Conservation (phyloP, 768 basidiomycete genomes). For the Chalciporus pseudorubinellus region DNA sequence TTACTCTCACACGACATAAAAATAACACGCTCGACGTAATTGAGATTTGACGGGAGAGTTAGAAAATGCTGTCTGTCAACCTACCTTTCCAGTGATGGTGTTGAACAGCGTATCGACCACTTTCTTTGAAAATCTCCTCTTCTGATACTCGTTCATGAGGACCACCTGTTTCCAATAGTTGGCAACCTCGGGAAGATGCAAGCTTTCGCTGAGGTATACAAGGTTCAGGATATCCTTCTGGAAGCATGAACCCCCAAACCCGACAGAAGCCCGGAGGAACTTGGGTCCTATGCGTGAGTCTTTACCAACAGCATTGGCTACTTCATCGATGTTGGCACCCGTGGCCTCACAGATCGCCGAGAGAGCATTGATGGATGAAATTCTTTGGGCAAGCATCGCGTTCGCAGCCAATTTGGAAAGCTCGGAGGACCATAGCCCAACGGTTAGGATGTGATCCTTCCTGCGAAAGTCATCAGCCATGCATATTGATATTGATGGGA, state of each 20-base stretch:
- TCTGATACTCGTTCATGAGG: slow-evolving; percentile 98
- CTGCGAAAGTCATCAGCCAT: slow-evolving; percentile 35
- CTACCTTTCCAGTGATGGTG: slow-evolving; percentile 91
- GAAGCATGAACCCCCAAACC: slow-evolving; percentile 99
- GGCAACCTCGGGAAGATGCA: slow-evolving; percentile 95
- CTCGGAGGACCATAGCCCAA: slow-evolving; percentile 98
- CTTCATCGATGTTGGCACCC: slow-evolving; percentile 98
- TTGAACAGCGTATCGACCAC: slow-evolving; percentile 98
- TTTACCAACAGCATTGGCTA: slow-evolving; percentile 89
- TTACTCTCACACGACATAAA: slow-evolving; percentile 7
- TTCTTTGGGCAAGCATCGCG: slow-evolving; percentile 98
- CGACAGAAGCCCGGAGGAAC: slow-evolving; percentile 93
- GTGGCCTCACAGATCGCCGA: slow-evolving; percentile 99
- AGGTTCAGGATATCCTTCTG: slow-evolving; percentile 99
- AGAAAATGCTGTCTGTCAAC: slow-evolving; percentile 10
- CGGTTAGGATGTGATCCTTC: slow-evolving; percentile 77
- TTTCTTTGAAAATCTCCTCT: slow-evolving; percentile 90
- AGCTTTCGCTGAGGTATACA: slow-evolving; percentile 92
- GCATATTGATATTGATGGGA: not conserved
- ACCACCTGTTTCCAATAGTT: slow-evolving; percentile 98
- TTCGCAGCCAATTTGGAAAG: slow-evolving; percentile 98
- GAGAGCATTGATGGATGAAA: slow-evolving; percentile 96
- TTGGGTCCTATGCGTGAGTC: slow-evolving; percentile 92
- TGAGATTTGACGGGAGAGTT: not conserved
- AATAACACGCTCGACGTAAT: not conserved